Percentiles rank a stretch among this genome's conserved stretches.
Evolutionary conservation across 2,329 filamentous ascomycete species (phyloP).

Genomic region (Diaporthe caulivora): DNA sequence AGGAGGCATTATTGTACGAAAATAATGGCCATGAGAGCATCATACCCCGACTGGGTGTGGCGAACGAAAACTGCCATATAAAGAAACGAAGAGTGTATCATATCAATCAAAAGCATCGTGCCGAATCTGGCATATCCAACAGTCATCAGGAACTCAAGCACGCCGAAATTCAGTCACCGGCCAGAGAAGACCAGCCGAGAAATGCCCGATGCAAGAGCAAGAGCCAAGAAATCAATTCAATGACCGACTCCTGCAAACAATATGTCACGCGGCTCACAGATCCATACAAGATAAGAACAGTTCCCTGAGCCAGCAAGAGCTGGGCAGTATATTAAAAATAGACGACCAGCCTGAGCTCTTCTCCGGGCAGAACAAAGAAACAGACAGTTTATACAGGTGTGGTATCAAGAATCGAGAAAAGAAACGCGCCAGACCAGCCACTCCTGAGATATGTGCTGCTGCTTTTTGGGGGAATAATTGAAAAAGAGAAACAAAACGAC

Average conservation of each 20-base stretch:
- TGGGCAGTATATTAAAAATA: conserved; percentile 15
- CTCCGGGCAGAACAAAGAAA: conserved; percentile 17
- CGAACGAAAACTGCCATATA: neutral
- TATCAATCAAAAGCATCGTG: conserved; percentile 8
- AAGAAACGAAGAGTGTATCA: neutral
- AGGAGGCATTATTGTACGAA: too few species aligned
- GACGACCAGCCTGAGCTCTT: neutral
- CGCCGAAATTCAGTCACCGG: neutral
- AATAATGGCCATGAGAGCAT: too few species aligned
- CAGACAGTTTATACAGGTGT: conserved; percentile 35
- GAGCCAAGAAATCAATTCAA: neutral
- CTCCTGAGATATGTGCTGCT: conserved; percentile 12
- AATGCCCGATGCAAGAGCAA: neutral
- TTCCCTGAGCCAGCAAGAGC: neutral
- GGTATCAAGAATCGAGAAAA: conserved; percentile 34
- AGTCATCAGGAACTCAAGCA: too few species aligned
- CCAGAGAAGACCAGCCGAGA: neutral
- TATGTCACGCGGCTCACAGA: neutral
- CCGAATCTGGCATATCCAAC: neutral
- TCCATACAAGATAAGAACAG: neutral
- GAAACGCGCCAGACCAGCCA: conserved; percentile 29
- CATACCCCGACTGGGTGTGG: neutral
- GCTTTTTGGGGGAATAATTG: conserved; percentile 18
- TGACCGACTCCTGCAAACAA: neutral
- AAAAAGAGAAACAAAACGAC: conserved; percentile 20